Conservation (phyloP, 495 filamentous ascomycete genomes). For the Penicillium lagena region DNA sequence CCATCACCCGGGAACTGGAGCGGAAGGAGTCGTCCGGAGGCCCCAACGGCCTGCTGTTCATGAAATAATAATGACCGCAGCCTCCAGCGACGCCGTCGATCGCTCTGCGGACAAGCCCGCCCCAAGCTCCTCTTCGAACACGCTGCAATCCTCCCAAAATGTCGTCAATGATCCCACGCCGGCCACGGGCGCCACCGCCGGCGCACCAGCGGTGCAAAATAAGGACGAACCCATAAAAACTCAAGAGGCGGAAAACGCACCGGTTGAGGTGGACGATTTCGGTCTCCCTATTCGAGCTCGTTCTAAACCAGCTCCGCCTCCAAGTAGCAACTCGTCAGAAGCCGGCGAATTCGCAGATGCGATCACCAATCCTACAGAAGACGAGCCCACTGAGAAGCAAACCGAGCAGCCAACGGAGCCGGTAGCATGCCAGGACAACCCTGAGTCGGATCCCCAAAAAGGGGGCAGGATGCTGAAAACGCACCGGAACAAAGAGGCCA, state of each 20-base stretch:
- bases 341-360: neutral
- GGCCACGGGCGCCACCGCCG: neutral
- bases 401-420: neutral
- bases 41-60: constrained; percentile 9
- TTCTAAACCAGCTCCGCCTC: constrained; percentile 7
- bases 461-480: neutral
- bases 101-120: constrained; percentile 11
- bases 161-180: neutral
- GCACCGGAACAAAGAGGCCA: constrained; percentile 1
- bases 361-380: too few species aligned
- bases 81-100: constrained; percentile 12
- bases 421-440: neutral
- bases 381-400: constrained; percentile 1
- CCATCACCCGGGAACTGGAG: constrained; percentile 2
- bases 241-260: constrained; percentile 12
- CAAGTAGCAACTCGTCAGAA: constrained; percentile 10
- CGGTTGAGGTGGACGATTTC: constrained; percentile 36
- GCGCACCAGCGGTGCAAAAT: neutral
- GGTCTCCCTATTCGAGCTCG: constrained; percentile 37
- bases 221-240: neutral
- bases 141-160: constrained; percentile 1
- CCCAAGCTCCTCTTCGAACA: constrained; percentile 6
- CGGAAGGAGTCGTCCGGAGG: neutral
- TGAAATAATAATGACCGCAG: constrained; percentile 23
- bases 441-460: neutral